Evolutionary conservation across 2,329 filamentous ascomycete genomes (phyloP).

Genomic region (Colletotrichum orbiculare): DNA sequence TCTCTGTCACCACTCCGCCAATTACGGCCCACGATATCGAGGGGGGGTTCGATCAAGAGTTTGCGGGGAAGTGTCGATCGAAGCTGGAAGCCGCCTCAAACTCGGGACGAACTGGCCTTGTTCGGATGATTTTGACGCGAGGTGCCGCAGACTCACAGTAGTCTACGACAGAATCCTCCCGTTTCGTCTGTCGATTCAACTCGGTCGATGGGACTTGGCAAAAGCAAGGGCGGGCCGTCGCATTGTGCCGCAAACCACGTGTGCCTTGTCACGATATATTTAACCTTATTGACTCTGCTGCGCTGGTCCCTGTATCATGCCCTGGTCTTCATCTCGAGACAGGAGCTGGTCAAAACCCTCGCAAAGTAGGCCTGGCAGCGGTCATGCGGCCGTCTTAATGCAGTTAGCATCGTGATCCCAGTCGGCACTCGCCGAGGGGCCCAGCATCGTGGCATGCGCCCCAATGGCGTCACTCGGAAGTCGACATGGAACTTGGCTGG

Average conservation of each 20-base stretch:
- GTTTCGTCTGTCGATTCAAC: no score
- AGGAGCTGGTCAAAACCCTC: background rate
- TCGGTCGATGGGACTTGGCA: no score
- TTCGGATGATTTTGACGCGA: no score
- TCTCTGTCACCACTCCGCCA: slow-evolving; percentile 11
- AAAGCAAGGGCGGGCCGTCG: no score
- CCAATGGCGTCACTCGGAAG: background rate
- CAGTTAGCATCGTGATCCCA: background rate
- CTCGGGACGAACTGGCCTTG: slow-evolving; percentile 5
- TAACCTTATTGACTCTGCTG: no score
- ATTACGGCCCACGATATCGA: background rate
- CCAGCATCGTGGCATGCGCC: background rate
- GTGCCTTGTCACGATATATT: no score
- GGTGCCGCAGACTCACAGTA: no score
- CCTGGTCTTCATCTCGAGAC: no score
- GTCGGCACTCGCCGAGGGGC: background rate
- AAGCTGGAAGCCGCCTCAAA: background rate
- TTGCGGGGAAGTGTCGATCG: slow-evolving; percentile 26
- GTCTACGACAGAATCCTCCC: no score
- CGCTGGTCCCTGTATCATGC: no score
- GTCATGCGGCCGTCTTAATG: background rate
- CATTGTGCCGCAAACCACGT: no score
- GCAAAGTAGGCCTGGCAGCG: background rate
- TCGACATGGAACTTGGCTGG: no score
- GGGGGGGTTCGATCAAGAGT: background rate